Conservation (phyloP, 1,139 yeast genomes). For the Arxiozyma heterogenica region DNA sequence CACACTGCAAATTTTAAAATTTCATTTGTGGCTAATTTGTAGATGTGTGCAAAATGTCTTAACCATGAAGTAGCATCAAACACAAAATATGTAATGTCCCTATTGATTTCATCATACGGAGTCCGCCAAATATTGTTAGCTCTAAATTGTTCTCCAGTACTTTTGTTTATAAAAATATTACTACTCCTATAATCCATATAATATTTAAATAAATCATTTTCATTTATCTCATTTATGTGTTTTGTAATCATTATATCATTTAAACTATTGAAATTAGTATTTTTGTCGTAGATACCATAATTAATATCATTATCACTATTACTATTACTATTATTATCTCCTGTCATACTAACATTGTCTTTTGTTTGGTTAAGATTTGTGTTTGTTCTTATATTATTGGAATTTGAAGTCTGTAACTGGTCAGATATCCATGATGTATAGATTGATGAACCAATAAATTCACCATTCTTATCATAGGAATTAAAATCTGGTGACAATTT, state of each 20-base stretch:
- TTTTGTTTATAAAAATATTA: background rate
- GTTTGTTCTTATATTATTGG: background rate
- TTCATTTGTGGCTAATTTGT: conserved; percentile 55
- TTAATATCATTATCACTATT: background rate
- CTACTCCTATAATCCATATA: conserved; percentile 5
- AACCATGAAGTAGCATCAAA: conserved; percentile 76
- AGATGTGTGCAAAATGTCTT: conserved; percentile 69
- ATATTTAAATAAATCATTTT: conserved; percentile 5
- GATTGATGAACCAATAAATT: conserved; percentile 26
- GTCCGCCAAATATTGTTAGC: conserved; percentile 10
- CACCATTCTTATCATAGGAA: conserved; percentile 30
- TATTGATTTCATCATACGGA: conserved; percentile 16
- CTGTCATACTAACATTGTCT: background rate
- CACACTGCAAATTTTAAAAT: conserved; percentile 56
- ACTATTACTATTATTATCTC: background rate
- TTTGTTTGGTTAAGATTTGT: background rate
- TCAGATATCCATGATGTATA: conserved; percentile 24
- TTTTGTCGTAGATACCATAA: background rate
- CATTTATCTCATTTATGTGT: conserved; percentile 1
- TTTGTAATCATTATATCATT: background rate
- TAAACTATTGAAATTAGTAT: background rate
- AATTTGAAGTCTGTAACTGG: background rate
- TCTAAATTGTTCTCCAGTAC: conserved; percentile 3
- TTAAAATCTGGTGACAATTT: conserved; percentile 21
- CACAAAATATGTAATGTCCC: conserved; percentile 46